phyloP scores from a whole-genome alignment of 2,329 filamentous ascomycete species.

The Sclerotinia glacialis region DNA sequence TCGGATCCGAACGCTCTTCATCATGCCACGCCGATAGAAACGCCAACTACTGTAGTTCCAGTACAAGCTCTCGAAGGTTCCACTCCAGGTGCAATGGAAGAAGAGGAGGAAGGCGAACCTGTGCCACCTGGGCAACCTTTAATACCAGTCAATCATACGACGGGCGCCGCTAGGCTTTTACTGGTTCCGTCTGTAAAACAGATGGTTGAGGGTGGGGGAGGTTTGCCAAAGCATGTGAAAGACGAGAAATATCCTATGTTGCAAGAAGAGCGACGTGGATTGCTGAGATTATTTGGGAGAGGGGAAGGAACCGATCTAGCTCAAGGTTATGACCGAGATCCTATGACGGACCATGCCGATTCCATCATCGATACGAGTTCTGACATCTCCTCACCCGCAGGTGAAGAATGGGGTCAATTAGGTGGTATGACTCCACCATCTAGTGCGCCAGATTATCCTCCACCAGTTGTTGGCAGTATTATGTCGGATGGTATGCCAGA shows the following conservation, averaged over 20 bases:
- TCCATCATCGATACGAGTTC: conserved; percentile 46
- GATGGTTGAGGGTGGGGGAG: conserved; percentile 51
- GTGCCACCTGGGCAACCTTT: conserved; percentile 61
- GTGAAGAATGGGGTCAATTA: conserved; percentile 57
- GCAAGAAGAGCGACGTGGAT: conserved; percentile 69
- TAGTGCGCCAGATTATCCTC: conserved; percentile 18
- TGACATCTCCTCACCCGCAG: conserved; percentile 53
- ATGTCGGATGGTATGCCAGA: conserved; percentile 51
- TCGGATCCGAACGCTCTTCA: conserved; percentile 7
- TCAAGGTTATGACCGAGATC: conserved; percentile 42
- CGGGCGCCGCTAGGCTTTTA: conserved; percentile 79
- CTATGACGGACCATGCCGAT: conserved; percentile 43
- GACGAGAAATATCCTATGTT: conserved; percentile 72
- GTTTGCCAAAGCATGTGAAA: conserved; percentile 48
- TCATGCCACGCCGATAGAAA: background rate
- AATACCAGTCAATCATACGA: conserved; percentile 83
- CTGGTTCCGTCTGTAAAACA: conserved; percentile 66
- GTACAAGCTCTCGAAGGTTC: conserved; percentile 12
- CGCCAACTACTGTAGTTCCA: background rate
- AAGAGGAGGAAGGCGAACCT: conserved; percentile 46
- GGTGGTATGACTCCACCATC: conserved; percentile 42
- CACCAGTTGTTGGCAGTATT: conserved; percentile 30
- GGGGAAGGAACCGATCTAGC: conserved; percentile 69
- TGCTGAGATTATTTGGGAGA: conserved; percentile 72
- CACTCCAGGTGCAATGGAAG: conserved; percentile 27